phyloP scores from a whole-genome alignment of 2,329 filamentous ascomycete genomes.

The Bipolaris gigantea region DNA sequence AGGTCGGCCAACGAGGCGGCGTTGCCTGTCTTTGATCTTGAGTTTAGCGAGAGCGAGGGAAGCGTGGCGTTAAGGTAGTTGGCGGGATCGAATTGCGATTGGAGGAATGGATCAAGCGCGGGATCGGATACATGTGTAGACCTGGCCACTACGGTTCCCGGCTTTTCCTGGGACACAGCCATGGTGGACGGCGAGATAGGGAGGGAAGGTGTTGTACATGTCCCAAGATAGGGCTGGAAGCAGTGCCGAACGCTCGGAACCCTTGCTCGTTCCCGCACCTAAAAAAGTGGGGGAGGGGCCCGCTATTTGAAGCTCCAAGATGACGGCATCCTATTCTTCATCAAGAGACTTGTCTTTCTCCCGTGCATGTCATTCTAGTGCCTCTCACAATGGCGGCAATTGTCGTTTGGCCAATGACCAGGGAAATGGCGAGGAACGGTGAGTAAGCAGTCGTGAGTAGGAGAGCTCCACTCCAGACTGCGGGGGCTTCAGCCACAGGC shows the following conservation, averaged over 20 bases:
- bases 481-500: constrained; percentile 12
- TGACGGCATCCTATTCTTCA: constrained; percentile 5
- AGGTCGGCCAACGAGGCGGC: constrained; percentile 71
- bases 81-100: constrained; percentile 76
- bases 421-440: neutral
- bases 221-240: constrained; percentile 20
- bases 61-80: constrained; percentile 82
- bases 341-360: neutral
- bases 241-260: constrained; percentile 19
- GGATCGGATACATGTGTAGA: constrained; percentile 68
- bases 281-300: constrained; percentile 22
- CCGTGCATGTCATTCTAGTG: neutral
- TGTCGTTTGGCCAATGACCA: neutral
- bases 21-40: constrained; percentile 44
- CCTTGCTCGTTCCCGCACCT: constrained; percentile 3
- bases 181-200: constrained; percentile 23
- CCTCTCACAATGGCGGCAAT: neutral
- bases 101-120: constrained; percentile 73
- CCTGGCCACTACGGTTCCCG: constrained; percentile 7
- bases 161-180: constrained; percentile 28
- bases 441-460: neutral
- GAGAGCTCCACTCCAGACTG: neutral
- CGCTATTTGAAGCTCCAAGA: constrained; percentile 5
- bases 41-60: constrained; percentile 62
- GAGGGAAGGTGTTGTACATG: constrained; percentile 10